A percentile compares a stretch with the other conserved stretches of the same genome.
phyloP scores from a whole-genome alignment of 2,329 filamentous ascomycete genomes.

The Epichloe baconii region DNA sequence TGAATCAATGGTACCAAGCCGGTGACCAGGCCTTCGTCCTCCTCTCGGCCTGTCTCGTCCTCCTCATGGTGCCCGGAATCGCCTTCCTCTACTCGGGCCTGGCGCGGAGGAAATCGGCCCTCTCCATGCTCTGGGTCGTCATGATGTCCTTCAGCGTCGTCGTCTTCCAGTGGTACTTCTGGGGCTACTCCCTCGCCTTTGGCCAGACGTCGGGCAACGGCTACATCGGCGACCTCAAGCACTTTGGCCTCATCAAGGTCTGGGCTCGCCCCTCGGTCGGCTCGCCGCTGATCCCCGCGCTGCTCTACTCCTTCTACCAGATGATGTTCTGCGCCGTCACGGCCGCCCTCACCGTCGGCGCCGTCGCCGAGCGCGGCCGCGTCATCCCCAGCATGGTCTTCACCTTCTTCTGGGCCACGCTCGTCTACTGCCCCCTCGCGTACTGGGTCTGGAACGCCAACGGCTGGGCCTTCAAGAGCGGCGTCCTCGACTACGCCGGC shows the following conservation, averaged over 20 bases:
- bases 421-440: conserved; percentile 93
- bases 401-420: conserved; percentile 87
- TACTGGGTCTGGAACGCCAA: conserved; percentile 96
- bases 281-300: conserved; percentile 73
- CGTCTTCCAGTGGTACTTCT: conserved; percentile 99
- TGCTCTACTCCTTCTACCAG: conserved; percentile 94
- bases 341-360: conserved; percentile 79
- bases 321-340: conserved; percentile 97
- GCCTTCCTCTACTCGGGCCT: conserved; percentile 96
- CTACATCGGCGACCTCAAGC: conserved; percentile 80
- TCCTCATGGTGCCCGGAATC: conserved; percentile 94
- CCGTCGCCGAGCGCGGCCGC: conserved; percentile 86
- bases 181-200: conserved; percentile 95
- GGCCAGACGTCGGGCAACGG: conserved; percentile 68
- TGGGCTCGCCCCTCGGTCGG: conserved; percentile 76
- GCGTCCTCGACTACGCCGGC: conserved; percentile 90
- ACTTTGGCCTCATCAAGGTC: conserved; percentile 80
- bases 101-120: conserved; percentile 90
- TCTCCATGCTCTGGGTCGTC: conserved; percentile 94
- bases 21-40: conserved; percentile 94
- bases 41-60: conserved; percentile 77
- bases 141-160: conserved; percentile 89
- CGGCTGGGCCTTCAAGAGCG: conserved; percentile 83
- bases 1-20: conserved; percentile 90
- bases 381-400: conserved; percentile 92